Evolutionary conservation across 495 filamentous ascomycete genomes (phyloP).

Genomic region (Penicillium silybi): DNA sequence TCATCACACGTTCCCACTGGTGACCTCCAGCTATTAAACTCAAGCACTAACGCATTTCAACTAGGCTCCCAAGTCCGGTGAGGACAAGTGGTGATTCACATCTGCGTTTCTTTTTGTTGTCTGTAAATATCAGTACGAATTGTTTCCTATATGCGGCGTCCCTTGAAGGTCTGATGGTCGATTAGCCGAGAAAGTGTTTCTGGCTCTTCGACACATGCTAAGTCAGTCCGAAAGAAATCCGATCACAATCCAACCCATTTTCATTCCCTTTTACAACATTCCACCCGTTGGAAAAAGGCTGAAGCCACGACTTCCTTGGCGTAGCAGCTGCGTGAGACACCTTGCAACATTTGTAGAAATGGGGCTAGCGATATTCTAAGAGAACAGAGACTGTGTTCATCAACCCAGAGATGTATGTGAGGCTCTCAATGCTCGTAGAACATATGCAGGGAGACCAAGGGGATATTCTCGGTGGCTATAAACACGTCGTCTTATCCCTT

Average conservation of each 20-base stretch:
- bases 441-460: no score
- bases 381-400: not conserved
- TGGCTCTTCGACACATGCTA: slow-evolving; percentile 8
- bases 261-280: not conserved
- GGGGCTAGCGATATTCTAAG: not conserved
- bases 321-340: not conserved
- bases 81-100: slow-evolving; percentile 40
- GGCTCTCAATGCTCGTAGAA: no score
- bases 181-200: slow-evolving; percentile 16
- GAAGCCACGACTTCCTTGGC: not conserved
- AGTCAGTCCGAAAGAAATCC: slow-evolving; percentile 12
- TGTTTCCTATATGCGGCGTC: slow-evolving; percentile 31
- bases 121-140: slow-evolving; percentile 45
- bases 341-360: not conserved
- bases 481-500: no score
- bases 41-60: slow-evolving; percentile 1
- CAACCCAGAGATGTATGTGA: no score
- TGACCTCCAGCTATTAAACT: not conserved
- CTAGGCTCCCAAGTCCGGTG: slow-evolving; percentile 42
- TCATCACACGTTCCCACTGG: not conserved
- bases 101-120: slow-evolving; percentile 26
- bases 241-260: not conserved
- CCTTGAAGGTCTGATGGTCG: slow-evolving; percentile 26
- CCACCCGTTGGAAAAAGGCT: not conserved
- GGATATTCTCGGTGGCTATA: no score